Conservation (phyloP, 73 alveolate species). For the Stentor roeselii region DNA sequence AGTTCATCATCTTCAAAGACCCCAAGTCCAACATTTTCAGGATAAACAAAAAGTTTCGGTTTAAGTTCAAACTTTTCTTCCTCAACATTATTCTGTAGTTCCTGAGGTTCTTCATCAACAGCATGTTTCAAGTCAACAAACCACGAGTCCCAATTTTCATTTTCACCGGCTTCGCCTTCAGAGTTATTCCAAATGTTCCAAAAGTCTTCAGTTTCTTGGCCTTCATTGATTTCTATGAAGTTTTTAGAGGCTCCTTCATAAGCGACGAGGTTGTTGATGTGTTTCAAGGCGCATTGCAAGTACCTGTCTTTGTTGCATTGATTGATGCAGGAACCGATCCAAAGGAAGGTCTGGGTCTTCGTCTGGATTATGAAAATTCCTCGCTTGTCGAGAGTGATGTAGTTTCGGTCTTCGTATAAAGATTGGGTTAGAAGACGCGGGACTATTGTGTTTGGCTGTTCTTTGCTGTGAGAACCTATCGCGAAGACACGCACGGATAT, state of each 20-base stretch:
- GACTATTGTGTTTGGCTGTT: constrained; percentile 61
- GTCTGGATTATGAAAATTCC: constrained; percentile 64
- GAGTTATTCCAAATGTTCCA: constrained; percentile 46
- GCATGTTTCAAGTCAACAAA: constrained; percentile 44
- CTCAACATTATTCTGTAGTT: constrained; percentile 31
- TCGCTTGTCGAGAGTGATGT: constrained; percentile 59
- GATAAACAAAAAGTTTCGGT: constrained; percentile 51
- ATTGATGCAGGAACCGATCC: constrained; percentile 58
- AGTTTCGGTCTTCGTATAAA: constrained; percentile 47
- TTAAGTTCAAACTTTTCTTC: constrained; percentile 33
- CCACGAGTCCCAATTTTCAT: constrained; percentile 61
- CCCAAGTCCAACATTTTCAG: constrained; percentile 29
- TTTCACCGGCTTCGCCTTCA: constrained; percentile 13
- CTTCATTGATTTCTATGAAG: constrained; percentile 39
- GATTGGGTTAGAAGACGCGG: constrained; percentile 48
- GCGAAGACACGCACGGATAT: constrained; percentile 75
- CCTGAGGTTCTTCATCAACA: constrained; percentile 36
- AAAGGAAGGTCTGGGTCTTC: constrained; percentile 36
- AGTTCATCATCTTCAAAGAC: constrained; percentile 65
- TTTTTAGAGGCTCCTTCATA: constrained; percentile 54
- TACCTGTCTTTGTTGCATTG: constrained; percentile 44
- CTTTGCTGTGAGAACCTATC: constrained; percentile 66
- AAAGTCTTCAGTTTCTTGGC: constrained; percentile 44
- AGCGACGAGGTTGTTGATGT: constrained; percentile 24
- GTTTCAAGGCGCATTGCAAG: constrained; percentile 39